Conservation (phyloP, 805 yeast genomes). For the Candida suzukii region DNA sequence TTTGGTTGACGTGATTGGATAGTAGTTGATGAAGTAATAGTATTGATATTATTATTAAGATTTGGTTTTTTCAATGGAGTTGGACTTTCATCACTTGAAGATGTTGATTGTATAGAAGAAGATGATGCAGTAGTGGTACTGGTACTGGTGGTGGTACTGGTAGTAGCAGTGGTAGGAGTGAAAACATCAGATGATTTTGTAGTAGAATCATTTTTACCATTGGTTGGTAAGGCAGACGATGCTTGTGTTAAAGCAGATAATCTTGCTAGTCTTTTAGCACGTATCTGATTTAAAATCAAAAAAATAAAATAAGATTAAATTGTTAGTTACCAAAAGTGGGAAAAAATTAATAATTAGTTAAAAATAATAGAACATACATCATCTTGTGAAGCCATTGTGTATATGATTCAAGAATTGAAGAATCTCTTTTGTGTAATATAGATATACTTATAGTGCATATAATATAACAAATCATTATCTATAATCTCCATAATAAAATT, state of each 20-base stretch:
- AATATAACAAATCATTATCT: no score
- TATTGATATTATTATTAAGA: no score
- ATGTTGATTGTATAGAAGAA: neutral
- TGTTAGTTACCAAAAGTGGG: neutral
- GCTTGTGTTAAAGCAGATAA: conserved; percentile 18
- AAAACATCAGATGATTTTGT: conserved; percentile 1
- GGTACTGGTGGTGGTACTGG: neutral
- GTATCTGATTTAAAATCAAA: conserved; percentile 14
- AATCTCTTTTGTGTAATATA: no score
- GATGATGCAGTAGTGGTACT: conserved; percentile 3
- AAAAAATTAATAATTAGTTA: no score
- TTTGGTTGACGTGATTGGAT: neutral
- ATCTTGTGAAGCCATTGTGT: neutral
- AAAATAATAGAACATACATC: no score
- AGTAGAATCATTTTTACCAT: neutral
- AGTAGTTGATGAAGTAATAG: conserved; percentile 1
- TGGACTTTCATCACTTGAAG: no score
- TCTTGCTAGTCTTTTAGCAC: conserved; percentile 44
- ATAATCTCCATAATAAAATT: no score
- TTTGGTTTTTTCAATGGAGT: conserved; percentile 4
- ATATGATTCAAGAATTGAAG: no score
- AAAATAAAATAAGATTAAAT: no score
- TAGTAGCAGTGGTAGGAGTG: neutral
- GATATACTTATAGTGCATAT: no score
- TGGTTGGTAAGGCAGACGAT: neutral